Evolutionary conservation across 108 stramenopile species (phyloP).

Genomic region (Seminavis robusta): DNA sequence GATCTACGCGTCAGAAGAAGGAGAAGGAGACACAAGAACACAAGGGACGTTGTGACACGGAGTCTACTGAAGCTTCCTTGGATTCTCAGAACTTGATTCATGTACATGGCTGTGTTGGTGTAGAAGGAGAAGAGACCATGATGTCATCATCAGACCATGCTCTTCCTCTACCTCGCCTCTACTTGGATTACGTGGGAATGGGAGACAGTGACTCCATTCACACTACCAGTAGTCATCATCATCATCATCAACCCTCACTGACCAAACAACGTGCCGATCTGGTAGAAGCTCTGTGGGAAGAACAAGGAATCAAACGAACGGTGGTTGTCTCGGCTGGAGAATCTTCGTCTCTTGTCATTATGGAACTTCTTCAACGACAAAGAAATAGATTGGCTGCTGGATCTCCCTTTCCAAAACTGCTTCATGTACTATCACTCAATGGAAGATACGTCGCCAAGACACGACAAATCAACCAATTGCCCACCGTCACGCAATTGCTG

Average conservation of each 20-base stretch:
- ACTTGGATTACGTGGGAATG: constrained; percentile 17
- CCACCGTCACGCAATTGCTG: no score
- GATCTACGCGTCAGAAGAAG: no score
- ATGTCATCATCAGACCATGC: no score
- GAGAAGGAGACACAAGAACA: no score
- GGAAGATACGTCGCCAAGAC: constrained; percentile 13
- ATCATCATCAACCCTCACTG: no score
- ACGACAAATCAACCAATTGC: no score
- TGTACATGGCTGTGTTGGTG: no score
- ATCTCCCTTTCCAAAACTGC: background rate
- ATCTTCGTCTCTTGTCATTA: constrained; percentile 13
- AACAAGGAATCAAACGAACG: constrained; percentile 5
- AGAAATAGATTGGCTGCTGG: background rate
- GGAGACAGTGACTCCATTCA: constrained; percentile 8
- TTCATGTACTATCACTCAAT: constrained; percentile 13
- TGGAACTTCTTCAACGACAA: constrained; percentile 19
- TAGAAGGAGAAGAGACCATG: no score
- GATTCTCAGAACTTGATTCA: no score
- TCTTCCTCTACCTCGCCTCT: constrained; percentile 5
- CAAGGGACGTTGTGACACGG: no score
- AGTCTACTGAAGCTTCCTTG: no score
- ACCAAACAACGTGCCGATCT: constrained; percentile 15
- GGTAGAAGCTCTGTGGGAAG: constrained; percentile 13
- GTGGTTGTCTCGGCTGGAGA: constrained; percentile 4
- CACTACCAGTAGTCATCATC: constrained; percentile 1